Base-by-base conservation (phyloP, 2,329 filamentous ascomycete species). In the Botryotinia globosa region DNA sequence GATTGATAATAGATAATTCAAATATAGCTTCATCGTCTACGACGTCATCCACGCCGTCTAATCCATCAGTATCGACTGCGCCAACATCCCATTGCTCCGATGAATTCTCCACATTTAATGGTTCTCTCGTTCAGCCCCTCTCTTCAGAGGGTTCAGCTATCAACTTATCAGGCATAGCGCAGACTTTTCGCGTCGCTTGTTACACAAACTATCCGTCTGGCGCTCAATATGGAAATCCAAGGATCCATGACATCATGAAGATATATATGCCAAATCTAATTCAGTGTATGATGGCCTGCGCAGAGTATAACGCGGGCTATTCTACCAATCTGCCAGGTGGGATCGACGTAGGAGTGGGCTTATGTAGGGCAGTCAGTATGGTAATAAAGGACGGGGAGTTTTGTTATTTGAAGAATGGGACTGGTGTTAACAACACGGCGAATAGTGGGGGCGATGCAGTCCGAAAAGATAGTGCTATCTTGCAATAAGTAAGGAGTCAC, bases 341-440 rank as follows among this genome's bases (percentile, higher is more conserved):
- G 1, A 32, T 69, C 48, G 71, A 66, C 37, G 56, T 69, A 7
- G 59, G 37, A 56, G 61, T 45, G 37, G 72, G 66, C 2, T 48
- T 59, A 25, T 73, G 72, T 44, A 73, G 48, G 51, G 72, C 45
- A 2, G 72, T 71, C n/a, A 69, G 45, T 16, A 48, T 73, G 32
- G 72, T 73, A 4, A 20, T 73, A 29, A 32, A 68, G 12, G 32
- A 51, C 16, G 61, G 72, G 25, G 72, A 73, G 45, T 70, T 58
- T 48, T 73, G 72, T 62, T 73, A 67, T 73, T 45, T 73, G 48
- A 73, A 73, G 39, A 73, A 73, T 59, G 67, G 66, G n/a, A 70
- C 72, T 16, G 72, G 72, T 42, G 59, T 70, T 29, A 71, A 73
- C 70, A 70, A 66, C 34, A 73, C 67, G 4, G 34, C 37, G 20